Percentiles rank a stretch among this genome's conserved stretches.
Evolutionary conservation across 2,329 filamentous ascomycete species (phyloP).

Genomic region (Septoria petroselini): DNA sequence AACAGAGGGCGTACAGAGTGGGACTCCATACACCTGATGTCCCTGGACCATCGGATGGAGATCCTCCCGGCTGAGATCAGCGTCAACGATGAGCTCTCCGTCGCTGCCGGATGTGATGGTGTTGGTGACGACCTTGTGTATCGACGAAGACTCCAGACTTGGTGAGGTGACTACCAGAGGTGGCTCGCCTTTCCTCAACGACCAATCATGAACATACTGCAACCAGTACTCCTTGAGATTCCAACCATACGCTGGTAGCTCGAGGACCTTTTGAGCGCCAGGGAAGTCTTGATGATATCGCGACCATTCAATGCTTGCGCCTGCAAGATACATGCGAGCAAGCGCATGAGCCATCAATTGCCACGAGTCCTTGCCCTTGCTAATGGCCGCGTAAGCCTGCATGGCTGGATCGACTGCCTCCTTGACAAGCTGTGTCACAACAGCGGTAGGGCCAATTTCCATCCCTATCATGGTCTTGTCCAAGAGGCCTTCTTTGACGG

Average conservation of each 20-base stretch:
- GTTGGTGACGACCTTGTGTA: conserved; percentile 14
- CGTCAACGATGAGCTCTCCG: conserved; percentile 36
- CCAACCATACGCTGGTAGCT: conserved; percentile 47
- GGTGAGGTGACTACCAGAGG: conserved; percentile 8
- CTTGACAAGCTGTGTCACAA: conserved; percentile 14
- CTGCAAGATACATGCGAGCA: conserved; percentile 52
- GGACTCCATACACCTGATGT: conserved; percentile 47
- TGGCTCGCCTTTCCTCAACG: conserved; percentile 31
- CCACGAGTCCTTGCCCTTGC: conserved; percentile 39
- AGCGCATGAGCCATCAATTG: conserved; percentile 51
- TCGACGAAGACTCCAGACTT: conserved; percentile 15
- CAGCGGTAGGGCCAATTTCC: conserved; percentile 23
- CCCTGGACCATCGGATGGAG: conserved; percentile 42
- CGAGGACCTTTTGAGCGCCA: conserved; percentile 42
- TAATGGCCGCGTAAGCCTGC: conserved; percentile 12
- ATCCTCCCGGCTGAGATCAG: conserved; percentile 43
- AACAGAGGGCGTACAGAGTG: conserved; percentile 39
- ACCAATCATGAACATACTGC: conserved; percentile 36
- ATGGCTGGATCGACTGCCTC: conserved; percentile 3
- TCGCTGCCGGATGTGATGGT: neutral
- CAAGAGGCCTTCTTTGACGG: conserved; percentile 15
- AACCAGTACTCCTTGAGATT: conserved; percentile 40
- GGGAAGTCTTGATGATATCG: conserved; percentile 56
- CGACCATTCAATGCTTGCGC: conserved; percentile 58
- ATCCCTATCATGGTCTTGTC: conserved; percentile 15